Conservation (phyloP, 2,329 filamentous ascomycete genomes). For the Sporothrix pseudoabietina region DNA sequence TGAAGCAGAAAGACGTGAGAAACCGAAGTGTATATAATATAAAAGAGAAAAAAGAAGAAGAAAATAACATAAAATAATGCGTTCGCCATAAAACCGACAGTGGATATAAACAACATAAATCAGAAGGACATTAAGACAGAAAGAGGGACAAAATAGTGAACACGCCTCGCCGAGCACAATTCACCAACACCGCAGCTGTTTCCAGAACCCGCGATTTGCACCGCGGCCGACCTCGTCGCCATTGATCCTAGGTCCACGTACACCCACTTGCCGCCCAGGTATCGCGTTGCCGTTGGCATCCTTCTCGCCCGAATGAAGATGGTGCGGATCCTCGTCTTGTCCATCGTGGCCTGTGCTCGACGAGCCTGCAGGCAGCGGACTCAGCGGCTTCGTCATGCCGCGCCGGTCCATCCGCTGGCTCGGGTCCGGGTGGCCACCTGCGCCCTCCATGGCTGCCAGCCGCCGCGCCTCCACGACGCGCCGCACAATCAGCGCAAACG, state of each 20-base stretch:
- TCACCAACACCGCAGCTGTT: slow-evolving; percentile 59
- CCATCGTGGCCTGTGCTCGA: slow-evolving; percentile 35
- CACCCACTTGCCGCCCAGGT: slow-evolving; percentile 44
- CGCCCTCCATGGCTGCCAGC: slow-evolving; percentile 52
- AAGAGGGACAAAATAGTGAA: neutral
- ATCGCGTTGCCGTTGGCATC: slow-evolving; percentile 12
- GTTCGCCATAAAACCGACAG: neutral
- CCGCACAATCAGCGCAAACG: slow-evolving; percentile 71
- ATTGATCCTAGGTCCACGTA: slow-evolving; percentile 49
- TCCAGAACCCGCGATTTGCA: slow-evolving; percentile 56
- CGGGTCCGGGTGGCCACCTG: slow-evolving; percentile 42
- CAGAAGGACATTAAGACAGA: slow-evolving; percentile 5
- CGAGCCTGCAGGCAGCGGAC: slow-evolving; percentile 51
- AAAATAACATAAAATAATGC: neutral
- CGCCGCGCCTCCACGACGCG: slow-evolving; percentile 62
- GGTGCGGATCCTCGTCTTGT: neutral
- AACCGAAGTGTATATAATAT: neutral
- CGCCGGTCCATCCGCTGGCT: slow-evolving; percentile 51
- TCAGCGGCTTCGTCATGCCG: slow-evolving; percentile 61
- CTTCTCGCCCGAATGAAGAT: slow-evolving; percentile 26
- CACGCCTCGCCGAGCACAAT: neutral
- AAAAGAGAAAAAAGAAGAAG: neutral
- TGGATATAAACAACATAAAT: slow-evolving; percentile 25
- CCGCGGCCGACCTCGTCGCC: slow-evolving; percentile 49
- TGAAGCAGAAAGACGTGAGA: neutral